Evolutionary conservation across 2,329 filamentous ascomycete genomes (phyloP), one percentile per base, ranked within the genome.

Genomic region (Ophiocordyceps australis): DNA sequence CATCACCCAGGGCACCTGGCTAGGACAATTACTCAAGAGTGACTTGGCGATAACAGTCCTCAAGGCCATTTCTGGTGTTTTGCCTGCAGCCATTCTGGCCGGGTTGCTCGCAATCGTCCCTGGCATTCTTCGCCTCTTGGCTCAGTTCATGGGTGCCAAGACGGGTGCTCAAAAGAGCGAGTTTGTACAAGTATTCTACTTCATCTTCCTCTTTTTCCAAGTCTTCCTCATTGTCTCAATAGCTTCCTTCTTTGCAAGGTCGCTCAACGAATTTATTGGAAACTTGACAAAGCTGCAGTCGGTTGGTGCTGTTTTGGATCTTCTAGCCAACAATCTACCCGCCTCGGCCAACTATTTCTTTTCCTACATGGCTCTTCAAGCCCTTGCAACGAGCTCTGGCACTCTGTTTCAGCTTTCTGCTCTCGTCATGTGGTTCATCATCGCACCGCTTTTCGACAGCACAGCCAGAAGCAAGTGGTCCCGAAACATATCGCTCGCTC

Each of bases 321-420:
- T 78, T 0, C 55, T 98, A 16, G 86, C 86, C 0, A 47, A 59
- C 9, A 89, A 85, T 32, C 56, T 98, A 5, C 89, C 89, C 3
- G 78, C 71, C 37, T 76, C 85, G 0, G 78, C 82, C 38, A 93
- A 94, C 45, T 98, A 95, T 50, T 98, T 95, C 58, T 95, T 94
- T 60, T 86, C 82, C 1, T 98, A 98, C 63, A 85, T 98, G 73
- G 76, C 94, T 44, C 72, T 98, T 8, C 89, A 95, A 42, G 82
- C 85, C 1, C 62, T 95, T 39, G 83, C 81, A 34, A 83, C 81
- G 34, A 93, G 83, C 47, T 86, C 86, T 2, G 83, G 79, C 47
- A 86, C 81, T 1, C 58, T 95, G 4, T 57, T 94, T 9, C 89
- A 95, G 42, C 66, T 92, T 14, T 71, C 69, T n/a, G 68, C 73